Base-by-base conservation (phyloP, 306 rosid genomes). In the Hylodesmum podocarpum region DNA sequence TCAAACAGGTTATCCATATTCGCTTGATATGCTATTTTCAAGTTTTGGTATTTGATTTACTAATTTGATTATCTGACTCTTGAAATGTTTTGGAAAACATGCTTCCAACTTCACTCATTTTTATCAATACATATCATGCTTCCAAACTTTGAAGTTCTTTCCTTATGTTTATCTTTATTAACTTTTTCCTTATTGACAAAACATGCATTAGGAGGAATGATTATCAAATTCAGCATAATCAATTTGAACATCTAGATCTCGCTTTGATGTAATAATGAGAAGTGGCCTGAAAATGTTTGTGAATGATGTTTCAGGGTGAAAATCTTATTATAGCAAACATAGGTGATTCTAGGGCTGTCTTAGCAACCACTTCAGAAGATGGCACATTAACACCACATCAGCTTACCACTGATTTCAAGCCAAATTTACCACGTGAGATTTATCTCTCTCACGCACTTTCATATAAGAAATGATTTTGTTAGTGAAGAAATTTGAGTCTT, bases 291-390 rank as follows among this genome's bases (percentile, higher is more conserved):
- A 59, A 34, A 49, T 76, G 31, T 57, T 16, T 51, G 59, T 29
- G 29, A 39, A 12, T 18, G 36, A 50, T 29, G 22, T 82, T 58
- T 66, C 85, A 91, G 97, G 95, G 91, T 13, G 87, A 88, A 41
- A 50, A 84, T 39, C 95, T 91, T 50, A 70, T 84, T n/a, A 50
- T 84, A 44, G 91, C 93, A 76, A 89, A 91, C 40, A 67, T 85
- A 15, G 97, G 97, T n/a, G 97, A 91, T 70, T 89, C 93, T 33
- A 82, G 97, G 67, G 91, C 94, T 27, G 93, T 91, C 1, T 83
- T 91, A 69, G 95, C 91, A 37, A 80, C 91, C 13, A 74, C 82
- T 62, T 75, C 83, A 44, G 91, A 88, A 4, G 88, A 86, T 78
- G 93, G 89, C 8, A 79, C 55, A 66, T 80, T 89, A 71, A 81